Evolutionary conservation across 768 basidiomycete genomes (phyloP), one percentile per base, ranked within the genome.

Genomic region (Lepiota brunneoincarnata): DNA sequence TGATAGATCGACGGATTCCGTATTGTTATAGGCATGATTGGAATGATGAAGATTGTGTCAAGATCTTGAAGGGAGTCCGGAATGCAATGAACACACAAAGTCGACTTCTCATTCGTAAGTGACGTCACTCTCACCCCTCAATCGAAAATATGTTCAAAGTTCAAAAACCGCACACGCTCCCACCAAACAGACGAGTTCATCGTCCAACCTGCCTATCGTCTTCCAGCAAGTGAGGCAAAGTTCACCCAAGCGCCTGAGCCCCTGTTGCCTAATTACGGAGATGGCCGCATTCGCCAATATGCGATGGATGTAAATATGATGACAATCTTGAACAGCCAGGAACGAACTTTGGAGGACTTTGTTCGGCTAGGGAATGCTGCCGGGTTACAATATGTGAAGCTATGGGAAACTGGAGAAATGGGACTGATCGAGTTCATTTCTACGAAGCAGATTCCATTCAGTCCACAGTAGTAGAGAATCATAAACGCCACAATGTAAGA

Each of bases 291-390:
- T 34, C 63, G 72, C 4, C 64, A 65, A 24, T 79, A 80, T 55
- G 63, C 74, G 28, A 72, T 72, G 44, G 80, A 81, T 51, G 43
- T 80, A 38, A 72, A 69, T 48, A 78, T 81, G 78, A 72, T 77
- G 71, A 40, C 63, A 15, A 21, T 68, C 11, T 60, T 74, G 12
- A 78, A 81, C 44, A 61, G 68, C 6, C 68, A 73, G 57, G 78
- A 79, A 54, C 72, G 79, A 4, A 73, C 70, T 0, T 44, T 80
- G 11, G 56, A 70, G 2, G 71, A 78, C 3, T 75, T 72, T 44
- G 67, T 73, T 7, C 53, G 67, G 1, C 54, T 79, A 4, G 74
- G 71, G 67, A 55, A 55, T 20, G 52, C 40, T 9, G 62, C 63
- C 12, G 70, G 67, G 9, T 55, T 74, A 18, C 56, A 62, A 36